Evolutionary conservation across 495 filamentous ascomycete species (phyloP).

Genomic region (Geoglossum glabrum): DNA sequence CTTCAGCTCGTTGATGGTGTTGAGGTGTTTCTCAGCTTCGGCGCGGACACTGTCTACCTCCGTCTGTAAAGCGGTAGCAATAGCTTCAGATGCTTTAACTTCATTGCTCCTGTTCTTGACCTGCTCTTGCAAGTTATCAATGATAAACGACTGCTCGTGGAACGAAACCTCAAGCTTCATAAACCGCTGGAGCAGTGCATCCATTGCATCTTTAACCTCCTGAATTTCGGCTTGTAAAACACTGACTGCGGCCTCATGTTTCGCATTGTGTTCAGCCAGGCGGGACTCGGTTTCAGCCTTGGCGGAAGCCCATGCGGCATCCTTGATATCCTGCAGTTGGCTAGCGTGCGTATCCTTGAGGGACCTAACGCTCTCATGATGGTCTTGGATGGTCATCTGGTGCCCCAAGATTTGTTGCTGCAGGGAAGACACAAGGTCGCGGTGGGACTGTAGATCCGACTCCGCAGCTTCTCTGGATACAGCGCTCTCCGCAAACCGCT

Average conservation of each 20-base stretch:
- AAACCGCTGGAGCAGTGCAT: conserved; percentile 33
- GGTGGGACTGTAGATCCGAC: conserved; percentile 27
- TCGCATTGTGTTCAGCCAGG: conserved; percentile 25
- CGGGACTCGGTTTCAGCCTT: conserved; percentile 27
- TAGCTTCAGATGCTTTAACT: conserved; percentile 15
- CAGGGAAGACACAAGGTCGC: conserved; percentile 32
- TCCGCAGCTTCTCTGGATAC: conserved; percentile 12
- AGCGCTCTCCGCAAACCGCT: conserved; percentile 15
- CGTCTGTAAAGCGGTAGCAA: not conserved
- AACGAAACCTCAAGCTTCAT: not conserved
- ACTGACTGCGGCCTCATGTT: conserved; percentile 40
- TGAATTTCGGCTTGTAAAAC: conserved; percentile 46
- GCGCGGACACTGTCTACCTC: conserved; percentile 13
- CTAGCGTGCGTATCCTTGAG: conserved; percentile 32
- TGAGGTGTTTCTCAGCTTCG: conserved; percentile 33
- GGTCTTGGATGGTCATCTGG: conserved; percentile 30
- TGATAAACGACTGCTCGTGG: conserved; percentile 3
- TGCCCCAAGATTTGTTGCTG: conserved; percentile 38
- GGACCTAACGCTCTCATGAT: conserved; percentile 31
- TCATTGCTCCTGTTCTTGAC: conserved; percentile 14
- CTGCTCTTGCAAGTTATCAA: conserved; percentile 31
- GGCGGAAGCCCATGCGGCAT: conserved; percentile 19
- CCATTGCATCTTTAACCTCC: conserved; percentile 48
- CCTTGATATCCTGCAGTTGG: conserved; percentile 29
- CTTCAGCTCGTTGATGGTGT: conserved; percentile 27